Conservation (phyloP, 106 monocot genomes). For the Dendrobium chrysotoxum region DNA sequence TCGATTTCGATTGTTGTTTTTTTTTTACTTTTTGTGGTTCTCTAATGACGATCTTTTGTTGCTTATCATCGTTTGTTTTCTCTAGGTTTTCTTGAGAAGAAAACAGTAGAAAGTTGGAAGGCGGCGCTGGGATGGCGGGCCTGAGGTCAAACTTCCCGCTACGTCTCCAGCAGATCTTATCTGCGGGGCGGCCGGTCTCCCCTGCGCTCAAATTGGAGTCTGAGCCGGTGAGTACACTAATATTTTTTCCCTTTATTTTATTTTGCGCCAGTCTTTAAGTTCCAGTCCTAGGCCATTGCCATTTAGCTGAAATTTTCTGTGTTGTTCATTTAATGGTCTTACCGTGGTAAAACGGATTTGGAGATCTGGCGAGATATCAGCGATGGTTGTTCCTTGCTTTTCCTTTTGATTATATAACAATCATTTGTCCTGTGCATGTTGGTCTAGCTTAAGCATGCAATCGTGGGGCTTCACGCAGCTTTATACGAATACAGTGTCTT, state of each 20-base stretch:
- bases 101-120: not conserved
- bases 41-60: not conserved
- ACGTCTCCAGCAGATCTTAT: constrained; percentile 80
- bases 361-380: not conserved
- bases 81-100: constrained; percentile 16
- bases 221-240: constrained; percentile 53
- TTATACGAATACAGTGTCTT: not conserved
- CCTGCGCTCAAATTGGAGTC: constrained; percentile 77
- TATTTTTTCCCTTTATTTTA: not conserved
- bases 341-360: not conserved
- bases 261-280: not conserved
- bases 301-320: not conserved
- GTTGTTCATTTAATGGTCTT: not conserved
- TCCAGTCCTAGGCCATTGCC: not conserved
- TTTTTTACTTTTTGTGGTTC: not conserved
- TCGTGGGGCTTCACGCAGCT: not conserved
- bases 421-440: not conserved
- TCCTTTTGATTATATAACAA: not conserved
- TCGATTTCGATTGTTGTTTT: not conserved
- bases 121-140: constrained; percentile 42
- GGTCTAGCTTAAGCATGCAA: not conserved
- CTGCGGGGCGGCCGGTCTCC: constrained; percentile 45
- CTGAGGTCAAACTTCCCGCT: constrained; percentile 56
- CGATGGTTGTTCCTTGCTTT: not conserved
- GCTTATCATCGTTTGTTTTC: not conserved